phyloP scores from a whole-genome alignment of 176 grass and related monocot genomes.

The Rhynchospora pubera region DNA sequence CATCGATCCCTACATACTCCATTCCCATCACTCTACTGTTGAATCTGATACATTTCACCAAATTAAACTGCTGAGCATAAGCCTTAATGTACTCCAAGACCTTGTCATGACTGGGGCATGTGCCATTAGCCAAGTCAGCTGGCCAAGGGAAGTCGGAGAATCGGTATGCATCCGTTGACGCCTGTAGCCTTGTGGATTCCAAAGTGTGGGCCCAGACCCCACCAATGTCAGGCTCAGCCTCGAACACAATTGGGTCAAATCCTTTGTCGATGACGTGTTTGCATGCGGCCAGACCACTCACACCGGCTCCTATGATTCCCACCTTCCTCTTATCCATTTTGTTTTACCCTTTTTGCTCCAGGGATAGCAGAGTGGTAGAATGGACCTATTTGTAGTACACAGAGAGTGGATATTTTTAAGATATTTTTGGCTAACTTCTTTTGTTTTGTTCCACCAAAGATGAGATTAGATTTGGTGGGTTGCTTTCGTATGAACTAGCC shows the following conservation, averaged over 20 bases:
- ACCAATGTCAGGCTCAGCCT: conserved; percentile 46
- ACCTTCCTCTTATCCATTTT: conserved; percentile 42
- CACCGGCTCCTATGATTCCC: conserved; percentile 64
- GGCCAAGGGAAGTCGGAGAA: conserved; percentile 80
- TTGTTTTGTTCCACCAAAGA: background rate
- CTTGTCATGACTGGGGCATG: conserved; percentile 39
- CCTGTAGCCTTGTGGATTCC: conserved; percentile 68
- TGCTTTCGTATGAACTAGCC: conserved; percentile 6
- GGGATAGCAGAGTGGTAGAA: background rate
- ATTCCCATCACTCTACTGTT: conserved; percentile 52
- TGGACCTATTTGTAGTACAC: conserved; percentile 5
- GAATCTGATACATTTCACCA: conserved; percentile 65
- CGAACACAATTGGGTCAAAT: conserved; percentile 54
- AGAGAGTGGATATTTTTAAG: conserved; percentile 9
- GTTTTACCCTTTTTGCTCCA: background rate
- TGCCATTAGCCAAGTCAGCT: conserved; percentile 29
- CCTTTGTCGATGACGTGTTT: conserved; percentile 59
- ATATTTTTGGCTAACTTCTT: conserved; percentile 3
- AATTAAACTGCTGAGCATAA: conserved; percentile 47
- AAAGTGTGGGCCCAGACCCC: conserved; percentile 68
- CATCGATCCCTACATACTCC: conserved; percentile 45
- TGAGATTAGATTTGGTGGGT: conserved; percentile 1
- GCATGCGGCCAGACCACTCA: conserved; percentile 81
- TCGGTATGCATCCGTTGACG: conserved; percentile 32
- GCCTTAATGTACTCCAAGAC: conserved; percentile 65